phyloP scores from a whole-genome alignment of 2,329 filamentous ascomycete species.

The Neopestalotiopsis sp. region DNA sequence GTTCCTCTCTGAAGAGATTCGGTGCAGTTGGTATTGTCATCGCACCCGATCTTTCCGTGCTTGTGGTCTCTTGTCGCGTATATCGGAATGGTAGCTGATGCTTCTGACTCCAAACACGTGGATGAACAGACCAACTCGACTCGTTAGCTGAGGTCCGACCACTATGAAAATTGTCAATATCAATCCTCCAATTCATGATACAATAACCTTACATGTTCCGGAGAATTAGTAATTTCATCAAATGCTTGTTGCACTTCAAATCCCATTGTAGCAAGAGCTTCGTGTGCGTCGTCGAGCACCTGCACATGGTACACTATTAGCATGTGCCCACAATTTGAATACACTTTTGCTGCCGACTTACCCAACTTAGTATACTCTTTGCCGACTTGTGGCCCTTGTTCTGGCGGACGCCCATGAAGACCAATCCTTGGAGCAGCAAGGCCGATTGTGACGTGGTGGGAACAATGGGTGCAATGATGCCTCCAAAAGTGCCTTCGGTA shows the following conservation, averaged over 20 bases:
- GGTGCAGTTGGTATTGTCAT: no score
- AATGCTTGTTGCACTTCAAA: slow-evolving; percentile 38
- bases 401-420: slow-evolving; percentile 80
- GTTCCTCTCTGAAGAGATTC: no score
- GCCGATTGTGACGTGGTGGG: slow-evolving; percentile 71
- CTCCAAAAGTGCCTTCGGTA: slow-evolving; percentile 65
- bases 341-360: slow-evolving; percentile 48
- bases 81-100: not conserved
- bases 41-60: no score
- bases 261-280: slow-evolving; percentile 37
- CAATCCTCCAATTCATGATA: not conserved
- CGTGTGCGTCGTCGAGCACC: slow-evolving; percentile 37
- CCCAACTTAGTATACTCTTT: slow-evolving; percentile 79
- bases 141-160: slow-evolving; percentile 1
- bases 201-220: slow-evolving; percentile 35
- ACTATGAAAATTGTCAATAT: not conserved
- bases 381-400: slow-evolving; percentile 79
- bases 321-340: not conserved
- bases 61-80: not conserved
- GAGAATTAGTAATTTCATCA: slow-evolving; percentile 39
- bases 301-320: slow-evolving; percentile 17
- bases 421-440: slow-evolving; percentile 75
- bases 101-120: not conserved
- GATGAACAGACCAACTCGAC: not conserved
- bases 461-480: slow-evolving; percentile 81